phyloP scores from a whole-genome alignment of 2,329 filamentous ascomycete species.

The Colletotrichum navitas region DNA sequence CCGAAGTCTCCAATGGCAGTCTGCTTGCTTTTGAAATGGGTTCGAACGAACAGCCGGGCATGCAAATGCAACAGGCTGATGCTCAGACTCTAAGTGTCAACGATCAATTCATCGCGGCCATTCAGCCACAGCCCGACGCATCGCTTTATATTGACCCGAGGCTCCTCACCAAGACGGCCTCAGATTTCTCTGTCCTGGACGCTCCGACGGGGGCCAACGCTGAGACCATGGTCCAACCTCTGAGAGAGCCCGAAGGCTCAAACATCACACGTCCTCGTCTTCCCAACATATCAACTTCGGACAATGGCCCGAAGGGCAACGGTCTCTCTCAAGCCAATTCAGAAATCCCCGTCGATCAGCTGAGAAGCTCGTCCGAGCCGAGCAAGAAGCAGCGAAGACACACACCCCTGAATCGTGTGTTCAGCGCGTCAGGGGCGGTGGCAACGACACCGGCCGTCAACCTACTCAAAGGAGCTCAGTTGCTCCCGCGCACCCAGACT shows the following conservation, averaged over 20 bases:
- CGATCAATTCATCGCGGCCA: neutral
- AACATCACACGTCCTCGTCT: neutral
- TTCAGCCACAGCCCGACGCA: neutral
- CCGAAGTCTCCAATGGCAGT: neutral
- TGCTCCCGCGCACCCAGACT: neutral
- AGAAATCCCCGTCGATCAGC: neutral
- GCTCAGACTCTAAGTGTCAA: neutral
- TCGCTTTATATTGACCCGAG: neutral
- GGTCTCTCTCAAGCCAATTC: neutral
- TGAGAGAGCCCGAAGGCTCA: neutral
- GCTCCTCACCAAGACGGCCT: neutral
- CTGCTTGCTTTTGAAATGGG: neutral
- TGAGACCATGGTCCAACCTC: neutral
- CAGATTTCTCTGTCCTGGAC: neutral
- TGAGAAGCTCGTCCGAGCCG: no score
- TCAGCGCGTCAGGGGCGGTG: neutral
- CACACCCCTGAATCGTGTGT: neutral
- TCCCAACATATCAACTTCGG: neutral
- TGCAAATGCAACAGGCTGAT: neutral
- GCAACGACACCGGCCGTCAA: neutral
- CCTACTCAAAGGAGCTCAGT: no score
- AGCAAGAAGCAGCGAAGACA: neutral
- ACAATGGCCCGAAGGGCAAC: neutral
- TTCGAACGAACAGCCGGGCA: neutral
- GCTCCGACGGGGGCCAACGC: neutral